phyloP scores from a whole-genome alignment of 108 stramenopile genomes.

The Aureococcus anophagefferens region DNA sequence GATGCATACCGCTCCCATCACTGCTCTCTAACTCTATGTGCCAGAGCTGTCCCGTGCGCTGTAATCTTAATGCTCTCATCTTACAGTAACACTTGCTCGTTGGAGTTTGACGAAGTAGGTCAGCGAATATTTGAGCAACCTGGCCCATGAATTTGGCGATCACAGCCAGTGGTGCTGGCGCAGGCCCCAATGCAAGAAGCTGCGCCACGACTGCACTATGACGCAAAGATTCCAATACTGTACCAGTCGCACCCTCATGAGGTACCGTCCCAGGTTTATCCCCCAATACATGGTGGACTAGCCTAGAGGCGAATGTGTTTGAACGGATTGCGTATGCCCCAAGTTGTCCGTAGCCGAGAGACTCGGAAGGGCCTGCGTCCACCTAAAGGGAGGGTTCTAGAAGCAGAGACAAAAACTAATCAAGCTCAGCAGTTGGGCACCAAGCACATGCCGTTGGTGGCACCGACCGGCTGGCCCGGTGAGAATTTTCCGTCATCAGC shows the following conservation, averaged over 20 bases:
- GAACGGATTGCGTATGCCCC: neutral
- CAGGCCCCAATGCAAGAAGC: neutral
- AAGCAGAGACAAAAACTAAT: too few species aligned
- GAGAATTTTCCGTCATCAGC: too few species aligned
- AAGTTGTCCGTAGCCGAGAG: too few species aligned
- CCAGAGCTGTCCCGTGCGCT: neutral
- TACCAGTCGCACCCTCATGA: neutral
- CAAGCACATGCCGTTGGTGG: too few species aligned
- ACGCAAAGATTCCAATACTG: neutral
- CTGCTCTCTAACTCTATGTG: too few species aligned
- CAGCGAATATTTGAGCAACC: neutral
- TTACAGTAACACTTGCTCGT: neutral
- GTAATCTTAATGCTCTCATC: neutral
- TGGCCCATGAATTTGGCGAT: neutral
- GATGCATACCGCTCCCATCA: neutral
- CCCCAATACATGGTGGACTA: neutral
- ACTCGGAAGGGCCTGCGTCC: too few species aligned
- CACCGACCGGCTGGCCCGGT: too few species aligned
- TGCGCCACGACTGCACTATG: neutral
- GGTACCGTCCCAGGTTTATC: conserved; percentile 1
- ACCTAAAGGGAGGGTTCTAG: too few species aligned
- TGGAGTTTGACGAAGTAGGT: neutral
- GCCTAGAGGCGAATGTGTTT: conserved; percentile 1
- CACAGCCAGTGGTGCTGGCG: neutral
- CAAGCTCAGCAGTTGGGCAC: too few species aligned